These are phyloP conservation scores for Torulaspora pretoriensis DNA, from an alignment of 1,139 yeast species.

Conservation along the genomic window DNA sequence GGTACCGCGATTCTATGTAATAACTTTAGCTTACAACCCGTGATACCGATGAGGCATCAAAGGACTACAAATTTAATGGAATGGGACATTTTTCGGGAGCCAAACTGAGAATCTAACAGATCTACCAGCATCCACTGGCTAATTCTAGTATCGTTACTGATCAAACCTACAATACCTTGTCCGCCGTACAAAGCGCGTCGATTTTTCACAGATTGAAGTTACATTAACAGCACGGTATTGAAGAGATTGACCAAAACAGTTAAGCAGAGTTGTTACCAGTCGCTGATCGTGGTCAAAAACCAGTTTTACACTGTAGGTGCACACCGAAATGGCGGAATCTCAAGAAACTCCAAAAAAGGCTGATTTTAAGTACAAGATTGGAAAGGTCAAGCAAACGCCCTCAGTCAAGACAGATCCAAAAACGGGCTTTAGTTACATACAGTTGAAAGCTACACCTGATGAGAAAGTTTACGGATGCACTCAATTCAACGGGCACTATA, in stretches of 20 bases:
- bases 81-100: too few species aligned
- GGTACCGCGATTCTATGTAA: not conserved
- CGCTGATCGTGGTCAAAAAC: not conserved
- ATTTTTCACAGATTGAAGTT: not conserved
- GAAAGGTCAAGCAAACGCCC: conserved; percentile 36
- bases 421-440: conserved; percentile 30
- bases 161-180: too few species aligned
- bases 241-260: not conserved
- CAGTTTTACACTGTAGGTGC: not conserved
- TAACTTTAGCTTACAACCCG: conserved; percentile 1
- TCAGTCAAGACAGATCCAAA: conserved; percentile 28
- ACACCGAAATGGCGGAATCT: conserved; percentile 4
- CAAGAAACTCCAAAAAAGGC: conserved; percentile 11
- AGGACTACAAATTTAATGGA: too few species aligned
- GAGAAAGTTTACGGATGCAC: conserved; percentile 36
- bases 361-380: conserved; percentile 34
- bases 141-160: too few species aligned
- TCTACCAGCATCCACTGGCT: too few species aligned
- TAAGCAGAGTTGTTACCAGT: not conserved
- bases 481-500: conserved; percentile 42
- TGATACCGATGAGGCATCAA: not conserved
- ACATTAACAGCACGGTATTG: not conserved
- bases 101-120: too few species aligned
- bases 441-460: conserved; percentile 24
- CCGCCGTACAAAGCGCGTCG: not conserved